phyloP scores from a whole-genome alignment of 2,329 filamentous ascomycete genomes.

The Apiospora malaysiana region DNA sequence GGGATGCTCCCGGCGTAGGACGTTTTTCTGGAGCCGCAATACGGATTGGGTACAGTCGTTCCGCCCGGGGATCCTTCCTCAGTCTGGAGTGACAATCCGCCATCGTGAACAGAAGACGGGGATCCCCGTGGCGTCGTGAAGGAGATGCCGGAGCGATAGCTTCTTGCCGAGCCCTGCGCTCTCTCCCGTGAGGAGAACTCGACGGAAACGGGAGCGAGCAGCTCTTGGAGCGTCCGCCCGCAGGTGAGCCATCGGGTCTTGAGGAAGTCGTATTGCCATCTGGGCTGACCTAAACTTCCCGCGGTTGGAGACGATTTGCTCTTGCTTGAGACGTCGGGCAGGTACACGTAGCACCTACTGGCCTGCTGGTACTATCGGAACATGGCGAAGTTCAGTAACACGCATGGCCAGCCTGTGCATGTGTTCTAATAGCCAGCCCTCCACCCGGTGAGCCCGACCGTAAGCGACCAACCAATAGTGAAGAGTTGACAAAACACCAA shows the following conservation, averaged over 20 bases:
- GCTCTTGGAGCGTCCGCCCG: slow-evolving; percentile 13
- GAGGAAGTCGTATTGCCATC: too few species aligned
- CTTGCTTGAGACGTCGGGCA: neutral
- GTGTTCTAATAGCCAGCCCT: too few species aligned
- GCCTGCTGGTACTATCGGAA: slow-evolving; percentile 18
- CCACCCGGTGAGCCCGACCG: too few species aligned
- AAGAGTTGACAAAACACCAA: too few species aligned
- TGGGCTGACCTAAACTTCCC: too few species aligned
- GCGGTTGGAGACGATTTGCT: neutral
- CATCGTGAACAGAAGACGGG: neutral
- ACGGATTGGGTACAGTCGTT: neutral
- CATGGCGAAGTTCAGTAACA: too few species aligned
- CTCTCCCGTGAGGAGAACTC: neutral
- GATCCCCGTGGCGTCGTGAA: neutral
- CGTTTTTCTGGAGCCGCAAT: neutral
- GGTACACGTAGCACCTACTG: slow-evolving; percentile 2
- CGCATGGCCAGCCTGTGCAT: too few species aligned
- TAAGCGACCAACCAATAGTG: too few species aligned
- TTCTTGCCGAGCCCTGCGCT: neutral
- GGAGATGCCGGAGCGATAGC: neutral
- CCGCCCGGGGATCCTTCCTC: neutral
- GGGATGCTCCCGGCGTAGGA: neutral
- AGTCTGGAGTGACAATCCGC: neutral
- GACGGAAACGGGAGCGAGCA: neutral
- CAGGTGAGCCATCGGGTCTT: slow-evolving; percentile 13